Percentiles rank a stretch among this genome's conserved stretches.
Conservation (phyloP, 805 yeast genomes). For the Candida silvicultrix region DNA sequence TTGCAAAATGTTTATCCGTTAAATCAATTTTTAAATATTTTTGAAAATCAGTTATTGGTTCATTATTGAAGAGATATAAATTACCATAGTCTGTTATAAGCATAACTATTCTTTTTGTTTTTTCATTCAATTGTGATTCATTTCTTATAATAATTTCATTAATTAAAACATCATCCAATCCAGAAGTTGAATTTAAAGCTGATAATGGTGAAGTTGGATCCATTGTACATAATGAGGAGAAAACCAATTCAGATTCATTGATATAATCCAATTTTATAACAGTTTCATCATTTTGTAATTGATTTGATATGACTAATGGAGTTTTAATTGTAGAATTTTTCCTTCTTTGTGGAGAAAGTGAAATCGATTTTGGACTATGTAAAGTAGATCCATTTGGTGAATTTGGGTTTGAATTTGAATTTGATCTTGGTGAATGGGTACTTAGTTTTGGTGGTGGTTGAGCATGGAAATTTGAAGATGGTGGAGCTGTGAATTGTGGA, state of each 20-base stretch:
- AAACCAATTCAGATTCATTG: conserved; percentile 12
- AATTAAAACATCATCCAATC: conserved; percentile 24
- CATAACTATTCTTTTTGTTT: conserved; percentile 22
- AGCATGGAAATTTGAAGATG: neutral
- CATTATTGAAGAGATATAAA: conserved; percentile 22
- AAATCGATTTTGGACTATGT: neutral
- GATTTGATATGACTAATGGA: neutral
- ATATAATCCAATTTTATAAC: conserved; percentile 21
- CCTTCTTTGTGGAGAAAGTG: neutral
- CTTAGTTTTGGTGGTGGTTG: conserved; percentile 28
- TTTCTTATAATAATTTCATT: conserved; percentile 25
- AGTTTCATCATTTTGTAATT: conserved; percentile 11
- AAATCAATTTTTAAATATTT: conserved; percentile 32
- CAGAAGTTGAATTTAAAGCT: conserved; percentile 1
- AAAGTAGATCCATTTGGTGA: conserved; percentile 4
- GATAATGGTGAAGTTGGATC: conserved; percentile 12
- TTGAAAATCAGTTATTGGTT: conserved; percentile 15
- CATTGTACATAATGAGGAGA: conserved; percentile 8
- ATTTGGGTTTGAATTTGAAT: neutral
- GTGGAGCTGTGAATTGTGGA: neutral
- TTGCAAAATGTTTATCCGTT: conserved; percentile 52
- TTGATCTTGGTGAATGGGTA: conserved; percentile 12
- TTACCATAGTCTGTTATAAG: conserved; percentile 28
- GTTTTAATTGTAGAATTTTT: neutral
- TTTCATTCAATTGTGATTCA: conserved; percentile 12